Evolutionary conservation across 31 red algal genomes (phyloP).

Genomic region (Pterothamnion heteromorphum): DNA sequence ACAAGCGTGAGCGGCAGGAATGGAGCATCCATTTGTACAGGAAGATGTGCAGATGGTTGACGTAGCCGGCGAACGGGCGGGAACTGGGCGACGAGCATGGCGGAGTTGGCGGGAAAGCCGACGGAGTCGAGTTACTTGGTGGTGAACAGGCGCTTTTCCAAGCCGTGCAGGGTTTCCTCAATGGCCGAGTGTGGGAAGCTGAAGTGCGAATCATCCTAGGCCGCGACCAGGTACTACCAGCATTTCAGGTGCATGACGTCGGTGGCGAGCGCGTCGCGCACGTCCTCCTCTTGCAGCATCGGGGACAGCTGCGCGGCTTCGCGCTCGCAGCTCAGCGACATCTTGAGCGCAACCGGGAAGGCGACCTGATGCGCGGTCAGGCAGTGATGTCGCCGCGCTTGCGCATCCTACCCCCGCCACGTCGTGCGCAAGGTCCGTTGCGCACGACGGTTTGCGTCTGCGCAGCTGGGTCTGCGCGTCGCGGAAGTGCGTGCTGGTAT

Average conservation of each 20-base stretch:
- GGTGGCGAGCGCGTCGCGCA: conserved; percentile 26
- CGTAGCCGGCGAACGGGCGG: too few species aligned
- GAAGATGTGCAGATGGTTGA: conserved; percentile 51
- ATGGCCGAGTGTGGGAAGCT: background rate
- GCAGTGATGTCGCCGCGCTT: too few species aligned
- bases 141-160: background rate
- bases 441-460: too few species aligned
- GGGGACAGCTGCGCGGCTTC: conserved; percentile 26
- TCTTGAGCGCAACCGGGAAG: conserved; percentile 57
- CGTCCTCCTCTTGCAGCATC: conserved; percentile 44
- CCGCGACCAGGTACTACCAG: conserved; percentile 40
- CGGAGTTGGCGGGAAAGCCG: background rate
- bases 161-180: background rate
- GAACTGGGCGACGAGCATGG: too few species aligned
- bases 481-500: conserved; percentile 29
- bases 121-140: conserved; percentile 36
- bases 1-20: conserved; percentile 51
- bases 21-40: conserved; percentile 57
- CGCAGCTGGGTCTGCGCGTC: too few species aligned
- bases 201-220: conserved; percentile 11
- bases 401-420: too few species aligned
- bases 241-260: conserved; percentile 46
- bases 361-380: too few species aligned
- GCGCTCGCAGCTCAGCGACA: conserved; percentile 45
- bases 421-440: too few species aligned